Evolutionary conservation across 345 rosid species (phyloP).

Genomic region (Aquilaria sinensis): DNA sequence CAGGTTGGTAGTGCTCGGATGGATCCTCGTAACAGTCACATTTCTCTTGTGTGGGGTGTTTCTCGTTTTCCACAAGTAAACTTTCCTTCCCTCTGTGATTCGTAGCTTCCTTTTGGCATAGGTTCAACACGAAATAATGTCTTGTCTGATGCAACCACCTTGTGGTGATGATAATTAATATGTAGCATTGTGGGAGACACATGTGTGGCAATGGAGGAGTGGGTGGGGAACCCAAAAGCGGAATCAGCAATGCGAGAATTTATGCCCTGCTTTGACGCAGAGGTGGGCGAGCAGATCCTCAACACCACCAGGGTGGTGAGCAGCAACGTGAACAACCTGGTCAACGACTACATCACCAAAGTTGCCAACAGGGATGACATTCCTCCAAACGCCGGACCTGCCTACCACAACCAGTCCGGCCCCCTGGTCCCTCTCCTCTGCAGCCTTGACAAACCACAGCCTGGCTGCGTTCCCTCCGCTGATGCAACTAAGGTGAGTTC

Average conservation of each 20-base stretch:
- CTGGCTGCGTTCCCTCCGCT: slow-evolving; percentile 35
- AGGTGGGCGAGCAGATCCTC: slow-evolving; percentile 45
- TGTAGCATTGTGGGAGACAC: slow-evolving; percentile 59
- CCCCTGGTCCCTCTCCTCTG: slow-evolving; percentile 56
- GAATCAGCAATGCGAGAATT: slow-evolving; percentile 56
- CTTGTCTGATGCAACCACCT: too few relatives aligned
- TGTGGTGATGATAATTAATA: not conserved
- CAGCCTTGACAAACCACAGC: slow-evolving; percentile 37
- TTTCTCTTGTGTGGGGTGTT: slow-evolving; percentile 39
- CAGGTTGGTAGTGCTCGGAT: slow-evolving; percentile 45
- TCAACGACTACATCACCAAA: slow-evolving; percentile 34
- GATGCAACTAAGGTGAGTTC: slow-evolving; percentile 51
- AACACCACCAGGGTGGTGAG: slow-evolving; percentile 35
- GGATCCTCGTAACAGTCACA: slow-evolving; percentile 46
- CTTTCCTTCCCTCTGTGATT: not conserved
- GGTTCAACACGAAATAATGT: too few relatives aligned
- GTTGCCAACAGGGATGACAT: slow-evolving; percentile 38
- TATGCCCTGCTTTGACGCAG: slow-evolving; percentile 59
- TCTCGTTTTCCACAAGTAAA: slow-evolving; percentile 55
- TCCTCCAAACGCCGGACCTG: slow-evolving; percentile 28
- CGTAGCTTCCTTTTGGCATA: too few relatives aligned
- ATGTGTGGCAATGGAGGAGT: slow-evolving; percentile 73
- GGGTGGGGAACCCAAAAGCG: slow-evolving; percentile 71
- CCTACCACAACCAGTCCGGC: slow-evolving; percentile 71
- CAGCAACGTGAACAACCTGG: slow-evolving; percentile 27